Base-by-base conservation (phyloP, 2,329 filamentous ascomycete species). In the Fusarium algeriense region DNA sequence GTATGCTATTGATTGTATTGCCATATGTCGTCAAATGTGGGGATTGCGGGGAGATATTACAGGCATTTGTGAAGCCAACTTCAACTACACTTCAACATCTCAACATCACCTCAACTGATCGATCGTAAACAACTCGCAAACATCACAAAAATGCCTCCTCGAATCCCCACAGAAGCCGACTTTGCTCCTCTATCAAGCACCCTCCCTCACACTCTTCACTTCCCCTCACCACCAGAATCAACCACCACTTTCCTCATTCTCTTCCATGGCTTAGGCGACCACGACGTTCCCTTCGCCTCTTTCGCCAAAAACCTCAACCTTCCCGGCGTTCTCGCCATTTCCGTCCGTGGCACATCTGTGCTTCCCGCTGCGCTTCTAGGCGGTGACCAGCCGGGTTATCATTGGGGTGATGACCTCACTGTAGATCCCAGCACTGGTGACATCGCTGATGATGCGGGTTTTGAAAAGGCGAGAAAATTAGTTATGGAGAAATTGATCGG, bases 191-290 rank as follows among this genome's bases (percentile, higher is more conserved):
- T 87, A 20, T 54, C 63, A 23, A 54, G 20, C 9, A 67, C 63
- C 41, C 70, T 79, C 26, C 76, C 82, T 15, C 76, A 85, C 64
- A 81, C 83, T 54, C 78, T 87, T 48, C 82, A 86, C 73, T 86
- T 83, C 77, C 86, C 86, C 44, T 79, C 83, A 32, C 85, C 87
- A 26, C 82, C 87, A 40, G 88, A 92, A 67, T 87, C 87, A 15
- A 89, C 91, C 13, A 92, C 90, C 45, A 91, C 95, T 74, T 86
- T 97, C 73, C 89, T 97, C 68, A 83, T 97, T 77, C 88, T 97
- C 55, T 89, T 97, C 63, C 94, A 97, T 80, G 94, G 94, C 70
- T 88, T 97, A 15, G 94, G 94, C 69, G 94, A 97, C 82, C 89
- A 87, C 37, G 88, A 93, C 65, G 76, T 79, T 6, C 85, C 92